Percentiles rank a stretch among this genome's conserved stretches.
These are phyloP conservation scores for Euryodendron excelsum DNA, from an alignment of 148 eudicot genomes.

Conservation along the genomic window DNA sequence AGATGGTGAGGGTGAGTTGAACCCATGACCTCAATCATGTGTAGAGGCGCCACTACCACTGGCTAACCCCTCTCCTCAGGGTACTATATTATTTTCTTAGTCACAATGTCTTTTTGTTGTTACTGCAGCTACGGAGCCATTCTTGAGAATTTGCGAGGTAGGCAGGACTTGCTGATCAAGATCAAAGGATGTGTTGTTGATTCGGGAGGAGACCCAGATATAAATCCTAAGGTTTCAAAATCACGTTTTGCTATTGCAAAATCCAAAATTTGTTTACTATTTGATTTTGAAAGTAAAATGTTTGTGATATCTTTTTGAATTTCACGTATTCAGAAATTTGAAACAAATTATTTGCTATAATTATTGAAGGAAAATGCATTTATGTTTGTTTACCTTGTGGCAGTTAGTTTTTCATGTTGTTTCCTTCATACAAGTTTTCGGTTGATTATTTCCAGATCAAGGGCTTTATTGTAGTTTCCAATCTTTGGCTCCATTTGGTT, in stretches of 20 bases:
- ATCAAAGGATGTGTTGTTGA: slow-evolving; percentile 87
- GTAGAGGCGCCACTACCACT: no score
- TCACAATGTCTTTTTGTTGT: not conserved
- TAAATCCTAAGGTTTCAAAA: slow-evolving; percentile 71
- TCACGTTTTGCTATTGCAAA: not conserved
- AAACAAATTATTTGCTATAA: not conserved
- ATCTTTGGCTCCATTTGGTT: not conserved
- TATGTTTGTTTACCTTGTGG: not conserved
- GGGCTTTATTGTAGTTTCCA: not conserved
- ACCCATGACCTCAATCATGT: no score
- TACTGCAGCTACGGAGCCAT: slow-evolving; percentile 82
- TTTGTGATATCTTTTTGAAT: not conserved
- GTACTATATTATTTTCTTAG: not conserved
- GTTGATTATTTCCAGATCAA: not conserved
- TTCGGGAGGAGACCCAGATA: slow-evolving; percentile 87
- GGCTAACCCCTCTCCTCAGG: no score
- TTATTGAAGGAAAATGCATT: not conserved
- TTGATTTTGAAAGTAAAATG: not conserved
- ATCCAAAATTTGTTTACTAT: not conserved
- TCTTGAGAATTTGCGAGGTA: slow-evolving; percentile 54
- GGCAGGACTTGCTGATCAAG: slow-evolving; percentile 65
- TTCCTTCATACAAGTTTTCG: not conserved
- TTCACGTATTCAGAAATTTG: not conserved
- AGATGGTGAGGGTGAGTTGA: no score
- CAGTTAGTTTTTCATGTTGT: not conserved